Base-by-base conservation (phyloP, 2,329 filamentous ascomycete species). In the Myriosclerotinia curreyana region DNA sequence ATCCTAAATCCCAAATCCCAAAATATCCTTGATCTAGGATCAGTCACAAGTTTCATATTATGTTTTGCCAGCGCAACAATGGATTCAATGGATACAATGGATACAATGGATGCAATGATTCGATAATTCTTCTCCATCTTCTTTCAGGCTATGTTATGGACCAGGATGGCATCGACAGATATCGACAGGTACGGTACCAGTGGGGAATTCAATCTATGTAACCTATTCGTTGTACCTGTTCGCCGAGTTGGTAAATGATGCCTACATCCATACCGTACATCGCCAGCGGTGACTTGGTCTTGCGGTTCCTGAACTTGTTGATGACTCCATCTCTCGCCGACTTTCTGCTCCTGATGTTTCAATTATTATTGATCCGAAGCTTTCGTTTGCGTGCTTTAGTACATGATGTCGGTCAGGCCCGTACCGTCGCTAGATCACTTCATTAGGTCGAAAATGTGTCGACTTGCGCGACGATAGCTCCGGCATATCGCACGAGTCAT, bases 201-300 rank as follows among this genome's bases (percentile, higher is more conserved):
- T 60, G 58, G 46, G 34, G 58, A 50, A 51, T 49, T 25, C n/a
- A 14, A 25, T 20, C n/a, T 36, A 14, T 48, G n/a, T n/a, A n/a
- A 36, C 55, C 42, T 58, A 31, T 48, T 48, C 55, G 55, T 38
- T 62, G 50, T 48, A 62, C 40, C 50, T 40, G 51, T 56, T 62
- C 60, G 60, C 60, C 60, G 60, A 62, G 60, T 62, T 54, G 60
- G 44, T n/a, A 25, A 25, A 62, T 38, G 52, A n/a, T n/a, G n/a
- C n/a, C n/a, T n/a, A n/a, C n/a, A n/a, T n/a, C n/a, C n/a, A n/a
- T n/a, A n/a, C n/a, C 51, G n/a, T 58, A 25, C 42, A 22, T 48
- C 28, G 25, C 17, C n/a, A 31, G 42, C 42, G 55, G 55, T 59
- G 55, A 48, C 48, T 36, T 31, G 14, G 14, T 48, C 55, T 20